A percentile compares a stretch with the other conserved stretches of the same genome.
These are phyloP conservation scores for Leccinum fallax DNA, from an alignment of 1,284 basidiomycete species.

Conservation along the genomic window DNA sequence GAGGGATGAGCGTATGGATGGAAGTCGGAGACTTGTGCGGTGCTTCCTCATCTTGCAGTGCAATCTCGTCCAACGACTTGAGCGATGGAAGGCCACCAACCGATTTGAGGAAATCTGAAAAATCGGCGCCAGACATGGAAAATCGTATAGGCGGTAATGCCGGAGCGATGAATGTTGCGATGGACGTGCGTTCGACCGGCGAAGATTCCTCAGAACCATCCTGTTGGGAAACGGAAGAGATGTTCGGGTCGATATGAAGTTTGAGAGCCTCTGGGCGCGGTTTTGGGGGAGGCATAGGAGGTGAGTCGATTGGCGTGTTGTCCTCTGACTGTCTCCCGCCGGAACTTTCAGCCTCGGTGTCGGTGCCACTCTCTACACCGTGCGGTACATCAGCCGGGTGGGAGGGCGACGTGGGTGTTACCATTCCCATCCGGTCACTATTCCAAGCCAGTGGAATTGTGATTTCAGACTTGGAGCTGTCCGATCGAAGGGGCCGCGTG, in stretches of 20 bases:
- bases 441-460: conserved; percentile 24
- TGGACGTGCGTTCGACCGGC: conserved; percentile 64
- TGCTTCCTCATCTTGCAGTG: conserved; percentile 36
- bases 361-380: conserved; percentile 72
- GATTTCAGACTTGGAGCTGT: conserved; percentile 20
- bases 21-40: conserved; percentile 27
- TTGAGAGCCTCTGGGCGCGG: conserved; percentile 25
- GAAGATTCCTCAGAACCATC: conserved; percentile 50
- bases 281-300: conserved; percentile 58
- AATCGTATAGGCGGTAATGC: conserved; percentile 82
- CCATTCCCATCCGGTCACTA: conserved; percentile 35
- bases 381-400: conserved; percentile 69
- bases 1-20: conserved; percentile 32
- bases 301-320: conserved; percentile 31
- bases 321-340: conserved; percentile 37
- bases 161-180: conserved; percentile 76
- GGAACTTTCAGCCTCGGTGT: conserved; percentile 61
- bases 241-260: conserved; percentile 25
- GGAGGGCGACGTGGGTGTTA: conserved; percentile 56
- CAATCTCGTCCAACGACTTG: conserved; percentile 46
- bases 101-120: conserved; percentile 67
- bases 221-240: conserved; percentile 29
- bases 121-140: conserved; percentile 79
- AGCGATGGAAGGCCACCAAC: conserved; percentile 48
- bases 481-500: conserved; percentile 18